Evolutionary conservation across 495 filamentous ascomycete species (phyloP).

Genomic region (Podospora bellae-mahoneyi): DNA sequence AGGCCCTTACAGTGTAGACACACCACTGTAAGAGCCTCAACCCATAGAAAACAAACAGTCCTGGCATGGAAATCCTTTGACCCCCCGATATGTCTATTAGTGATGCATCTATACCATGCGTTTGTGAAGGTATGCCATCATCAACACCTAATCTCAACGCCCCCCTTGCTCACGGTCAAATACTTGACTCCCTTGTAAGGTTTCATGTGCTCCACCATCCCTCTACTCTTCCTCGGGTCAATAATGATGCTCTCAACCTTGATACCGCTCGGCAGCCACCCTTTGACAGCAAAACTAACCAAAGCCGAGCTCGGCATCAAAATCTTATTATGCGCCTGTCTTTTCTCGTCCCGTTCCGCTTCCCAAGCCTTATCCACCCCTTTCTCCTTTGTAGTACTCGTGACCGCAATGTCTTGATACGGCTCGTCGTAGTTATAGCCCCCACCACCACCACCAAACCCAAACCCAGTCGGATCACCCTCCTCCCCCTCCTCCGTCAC

Average conservation of each 20-base stretch:
- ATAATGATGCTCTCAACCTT: conserved; percentile 85
- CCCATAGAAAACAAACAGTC: background rate
- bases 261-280: conserved; percentile 92
- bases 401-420: conserved; percentile 43
- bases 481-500: conserved; percentile 59
- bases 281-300: conserved; percentile 86
- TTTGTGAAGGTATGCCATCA: background rate
- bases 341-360: conserved; percentile 48
- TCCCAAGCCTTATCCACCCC: conserved; percentile 35
- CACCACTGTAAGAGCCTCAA: background rate
- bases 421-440: conserved; percentile 60
- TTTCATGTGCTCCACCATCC: conserved; percentile 80
- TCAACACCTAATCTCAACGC: conserved; percentile 75
- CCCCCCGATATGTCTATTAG: background rate
- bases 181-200: conserved; percentile 99
- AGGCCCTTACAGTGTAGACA: background rate
- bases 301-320: conserved; percentile 89
- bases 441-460: conserved; percentile 38
- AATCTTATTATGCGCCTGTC: conserved; percentile 66
- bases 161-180: conserved; percentile 79
- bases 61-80: background rate
- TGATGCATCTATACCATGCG: background rate
- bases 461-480: conserved; percentile 48
- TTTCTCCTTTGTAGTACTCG: conserved; percentile 38
- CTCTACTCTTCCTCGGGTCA: conserved; percentile 79